Conservation (phyloP, 768 basidiomycete genomes). For the Boletus reticulatus region DNA sequence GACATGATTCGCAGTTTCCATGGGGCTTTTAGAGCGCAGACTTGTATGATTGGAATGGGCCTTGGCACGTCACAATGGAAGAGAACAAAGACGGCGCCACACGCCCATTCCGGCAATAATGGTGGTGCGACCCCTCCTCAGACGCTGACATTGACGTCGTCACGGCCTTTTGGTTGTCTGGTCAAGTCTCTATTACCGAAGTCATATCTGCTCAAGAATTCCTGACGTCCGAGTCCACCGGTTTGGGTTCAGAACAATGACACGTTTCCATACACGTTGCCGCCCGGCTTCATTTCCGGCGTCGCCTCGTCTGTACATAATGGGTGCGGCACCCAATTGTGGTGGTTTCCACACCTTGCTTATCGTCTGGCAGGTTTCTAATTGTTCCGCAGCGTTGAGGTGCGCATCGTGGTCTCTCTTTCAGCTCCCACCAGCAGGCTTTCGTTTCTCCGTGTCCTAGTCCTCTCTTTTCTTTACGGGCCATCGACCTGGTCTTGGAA, state of each 20-base stretch:
- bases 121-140: no score
- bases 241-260: background rate
- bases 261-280: conserved; percentile 20
- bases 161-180: no score
- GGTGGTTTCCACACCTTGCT: conserved; percentile 3
- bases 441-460: background rate
- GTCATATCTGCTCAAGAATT: no score
- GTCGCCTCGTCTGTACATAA: conserved; percentile 11
- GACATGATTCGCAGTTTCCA: no score
- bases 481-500: background rate
- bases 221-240: background rate
- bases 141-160: no score
- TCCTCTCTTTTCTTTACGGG: background rate
- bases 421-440: background rate
- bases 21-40: no score
- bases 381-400: conserved; percentile 10
- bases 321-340: conserved; percentile 5
- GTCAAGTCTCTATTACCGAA: no score
- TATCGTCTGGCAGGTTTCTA: conserved; percentile 10
- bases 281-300: conserved; percentile 25
- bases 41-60: no score
- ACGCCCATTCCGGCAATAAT: no score
- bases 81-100: no score
- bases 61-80: no score
- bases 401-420: conserved; percentile 16